phyloP scores from a whole-genome alignment of 1,284 basidiomycete species.

The Rhodotorula sp. region DNA sequence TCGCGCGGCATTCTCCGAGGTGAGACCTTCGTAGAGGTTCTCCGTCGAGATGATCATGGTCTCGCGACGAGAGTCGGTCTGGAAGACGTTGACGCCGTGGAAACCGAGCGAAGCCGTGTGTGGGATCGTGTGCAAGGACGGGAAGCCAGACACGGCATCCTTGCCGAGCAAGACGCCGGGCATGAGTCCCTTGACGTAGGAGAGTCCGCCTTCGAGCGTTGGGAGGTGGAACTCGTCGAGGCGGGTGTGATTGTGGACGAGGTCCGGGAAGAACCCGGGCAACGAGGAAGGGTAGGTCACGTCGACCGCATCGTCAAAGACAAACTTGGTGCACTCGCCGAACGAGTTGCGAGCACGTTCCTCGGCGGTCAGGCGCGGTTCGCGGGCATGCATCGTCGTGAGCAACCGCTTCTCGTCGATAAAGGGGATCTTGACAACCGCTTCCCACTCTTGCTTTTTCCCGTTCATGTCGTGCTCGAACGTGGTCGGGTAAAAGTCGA shows the following conservation, averaged over 20 bases:
- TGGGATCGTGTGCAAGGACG: slow-evolving; percentile 85
- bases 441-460: slow-evolving; percentile 99
- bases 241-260: slow-evolving; percentile 75
- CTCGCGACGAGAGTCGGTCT: slow-evolving; percentile 82
- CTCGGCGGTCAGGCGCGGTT: slow-evolving; percentile 72
- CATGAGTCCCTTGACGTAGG: slow-evolving; percentile 80
- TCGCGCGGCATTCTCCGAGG: slow-evolving; percentile 70
- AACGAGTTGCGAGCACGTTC: slow-evolving; percentile 76
- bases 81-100: slow-evolving; percentile 93
- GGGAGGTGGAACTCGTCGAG: slow-evolving; percentile 79
- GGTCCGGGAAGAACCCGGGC: slow-evolving; percentile 89
- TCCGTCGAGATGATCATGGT: slow-evolving; percentile 87
- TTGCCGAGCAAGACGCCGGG: slow-evolving; percentile 85
- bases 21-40: slow-evolving; percentile 64
- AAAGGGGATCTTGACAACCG: slow-evolving; percentile 98
- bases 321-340: slow-evolving; percentile 78
- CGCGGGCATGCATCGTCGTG: slow-evolving; percentile 77
- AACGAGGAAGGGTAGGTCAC: slow-evolving; percentile 84
- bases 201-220: slow-evolving; percentile 73
- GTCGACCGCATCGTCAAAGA: slow-evolving; percentile 58
- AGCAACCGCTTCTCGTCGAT: slow-evolving; percentile 82
- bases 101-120: slow-evolving; percentile 72
- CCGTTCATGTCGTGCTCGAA: slow-evolving; percentile 96
- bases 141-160: slow-evolving; percentile 90
- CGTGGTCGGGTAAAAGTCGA: slow-evolving; percentile 89